Evolutionary conservation across 1,139 yeast genomes (phyloP).

Genomic region (Diutina pseudorugosa): DNA sequence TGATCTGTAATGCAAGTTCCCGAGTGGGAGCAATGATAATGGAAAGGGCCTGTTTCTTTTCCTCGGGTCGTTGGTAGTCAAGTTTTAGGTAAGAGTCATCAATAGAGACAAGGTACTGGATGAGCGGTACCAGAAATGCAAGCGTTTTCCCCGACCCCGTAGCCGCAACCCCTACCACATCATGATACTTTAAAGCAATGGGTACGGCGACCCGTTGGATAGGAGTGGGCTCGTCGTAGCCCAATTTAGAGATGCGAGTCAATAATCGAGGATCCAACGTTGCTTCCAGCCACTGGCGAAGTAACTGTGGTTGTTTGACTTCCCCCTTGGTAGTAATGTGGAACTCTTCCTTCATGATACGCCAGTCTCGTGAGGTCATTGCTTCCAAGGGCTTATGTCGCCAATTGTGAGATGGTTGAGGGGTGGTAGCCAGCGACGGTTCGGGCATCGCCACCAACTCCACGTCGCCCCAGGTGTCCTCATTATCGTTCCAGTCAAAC

Average conservation of each 20-base stretch:
- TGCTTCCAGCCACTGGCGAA: constrained; percentile 65
- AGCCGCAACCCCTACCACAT: constrained; percentile 84
- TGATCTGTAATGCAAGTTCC: constrained; percentile 84
- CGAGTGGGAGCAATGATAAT: constrained; percentile 83
- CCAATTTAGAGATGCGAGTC: constrained; percentile 22
- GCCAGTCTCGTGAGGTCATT: constrained; percentile 84
- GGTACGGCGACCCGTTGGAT: constrained; percentile 87
- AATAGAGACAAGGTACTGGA: constrained; percentile 38
- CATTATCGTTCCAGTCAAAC: constrained; percentile 60
- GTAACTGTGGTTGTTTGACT: constrained; percentile 38
- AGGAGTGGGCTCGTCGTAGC: constrained; percentile 65
- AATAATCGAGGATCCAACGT: constrained; percentile 30
- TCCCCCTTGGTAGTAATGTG: constrained; percentile 49
- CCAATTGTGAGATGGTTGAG: constrained; percentile 52
- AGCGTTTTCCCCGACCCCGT: constrained; percentile 12
- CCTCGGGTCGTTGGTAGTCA: constrained; percentile 16
- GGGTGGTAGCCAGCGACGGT: constrained; percentile 8
- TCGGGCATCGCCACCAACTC: constrained; percentile 26
- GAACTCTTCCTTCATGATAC: constrained; percentile 73
- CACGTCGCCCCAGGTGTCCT: constrained; percentile 45
- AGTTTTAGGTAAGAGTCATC: constrained; percentile 21
- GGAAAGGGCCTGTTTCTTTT: constrained; percentile 35
- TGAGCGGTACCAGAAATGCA: constrained; percentile 17
- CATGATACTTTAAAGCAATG: constrained; percentile 44
- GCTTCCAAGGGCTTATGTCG: constrained; percentile 43